Evolutionary conservation across 225 moss, liverwort and hornwort species (phyloP).

Genomic region (Physcomitrellopsis africana): DNA sequence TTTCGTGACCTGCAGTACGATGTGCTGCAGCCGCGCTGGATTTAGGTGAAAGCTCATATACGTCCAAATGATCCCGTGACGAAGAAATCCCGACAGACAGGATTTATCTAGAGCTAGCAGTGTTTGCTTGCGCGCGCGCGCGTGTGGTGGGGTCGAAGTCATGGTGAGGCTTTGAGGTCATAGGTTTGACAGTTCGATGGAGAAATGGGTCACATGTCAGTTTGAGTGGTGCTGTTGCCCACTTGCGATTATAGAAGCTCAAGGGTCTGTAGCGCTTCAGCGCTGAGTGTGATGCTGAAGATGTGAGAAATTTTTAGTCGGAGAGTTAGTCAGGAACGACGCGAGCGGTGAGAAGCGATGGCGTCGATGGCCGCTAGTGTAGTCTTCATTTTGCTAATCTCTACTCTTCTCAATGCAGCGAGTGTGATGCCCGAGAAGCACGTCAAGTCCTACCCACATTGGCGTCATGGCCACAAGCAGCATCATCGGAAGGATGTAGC

Average conservation of each 20-base stretch:
- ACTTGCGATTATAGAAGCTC: too few species aligned
- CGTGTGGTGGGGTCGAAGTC: constrained; percentile 14
- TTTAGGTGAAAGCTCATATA: constrained; percentile 14
- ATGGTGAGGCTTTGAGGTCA: not conserved
- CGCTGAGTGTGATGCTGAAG: not conserved
- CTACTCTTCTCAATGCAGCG: constrained; percentile 26
- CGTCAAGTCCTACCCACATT: not conserved
- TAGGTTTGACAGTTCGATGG: not conserved
- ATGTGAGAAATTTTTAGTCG: not conserved
- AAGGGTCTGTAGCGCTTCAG: too few species aligned
- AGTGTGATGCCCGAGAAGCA: not conserved
- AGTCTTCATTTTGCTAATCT: constrained; percentile 25
- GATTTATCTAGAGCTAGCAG: not conserved
- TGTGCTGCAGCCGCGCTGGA: constrained; percentile 16
- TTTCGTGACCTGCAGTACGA: constrained; percentile 17
- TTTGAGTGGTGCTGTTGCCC: too few species aligned
- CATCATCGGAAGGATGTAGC: constrained; percentile 26
- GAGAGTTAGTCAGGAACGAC: not conserved
- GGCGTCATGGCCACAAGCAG: constrained; percentile 31
- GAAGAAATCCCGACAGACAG: not conserved
- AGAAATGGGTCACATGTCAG: too few species aligned
- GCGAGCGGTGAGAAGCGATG: constrained; percentile 1
- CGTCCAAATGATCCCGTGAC: not conserved
- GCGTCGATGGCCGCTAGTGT: constrained; percentile 15
- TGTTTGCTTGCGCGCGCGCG: not conserved